These are phyloP conservation scores for Carex myosuroides DNA, from an alignment of 176 grass and related monocot species.

Conservation along the genomic window DNA sequence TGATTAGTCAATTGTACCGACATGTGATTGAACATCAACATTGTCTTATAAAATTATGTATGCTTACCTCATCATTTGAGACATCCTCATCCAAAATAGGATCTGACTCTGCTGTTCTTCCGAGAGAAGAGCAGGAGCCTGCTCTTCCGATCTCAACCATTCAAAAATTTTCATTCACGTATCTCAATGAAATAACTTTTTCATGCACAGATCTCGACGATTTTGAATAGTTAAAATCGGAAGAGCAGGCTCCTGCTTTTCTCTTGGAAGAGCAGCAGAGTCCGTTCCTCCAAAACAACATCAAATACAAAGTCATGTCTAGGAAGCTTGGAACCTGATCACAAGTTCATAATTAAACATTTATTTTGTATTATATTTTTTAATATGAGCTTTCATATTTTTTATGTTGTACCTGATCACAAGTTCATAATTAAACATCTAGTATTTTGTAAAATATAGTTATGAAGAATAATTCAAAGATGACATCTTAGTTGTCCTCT, in stretches of 20 bases:
- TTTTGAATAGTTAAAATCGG: too few relatives aligned
- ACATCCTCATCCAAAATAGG: slow-evolving; percentile 96
- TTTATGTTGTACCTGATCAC: not conserved
- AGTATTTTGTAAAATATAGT: not conserved
- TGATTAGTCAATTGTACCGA: slow-evolving; percentile 5
- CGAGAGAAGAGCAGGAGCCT: too few relatives aligned
- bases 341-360: too few relatives aligned
- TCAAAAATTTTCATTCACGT: too few relatives aligned
- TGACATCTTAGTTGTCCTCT: not conserved
- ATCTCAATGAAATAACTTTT: too few relatives aligned
- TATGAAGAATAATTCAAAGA: not conserved
- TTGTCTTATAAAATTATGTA: not conserved
- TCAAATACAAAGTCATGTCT: slow-evolving; percentile 95
- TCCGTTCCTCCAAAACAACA: slow-evolving; percentile 99
- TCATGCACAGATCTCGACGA: too few relatives aligned
- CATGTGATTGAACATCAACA: not conserved
- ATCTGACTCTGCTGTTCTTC: too few relatives aligned
- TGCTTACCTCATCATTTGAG: slow-evolving; percentile 83
- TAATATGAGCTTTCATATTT: not conserved
- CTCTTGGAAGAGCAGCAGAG: too few relatives aligned
- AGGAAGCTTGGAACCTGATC: too few relatives aligned
- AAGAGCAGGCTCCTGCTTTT: too few relatives aligned
- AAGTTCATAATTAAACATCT: not conserved
- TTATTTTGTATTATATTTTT: not conserved
- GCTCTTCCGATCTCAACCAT: too few relatives aligned